phyloP scores from a whole-genome alignment of 768 basidiomycete species.

The Clavulina sp. region DNA sequence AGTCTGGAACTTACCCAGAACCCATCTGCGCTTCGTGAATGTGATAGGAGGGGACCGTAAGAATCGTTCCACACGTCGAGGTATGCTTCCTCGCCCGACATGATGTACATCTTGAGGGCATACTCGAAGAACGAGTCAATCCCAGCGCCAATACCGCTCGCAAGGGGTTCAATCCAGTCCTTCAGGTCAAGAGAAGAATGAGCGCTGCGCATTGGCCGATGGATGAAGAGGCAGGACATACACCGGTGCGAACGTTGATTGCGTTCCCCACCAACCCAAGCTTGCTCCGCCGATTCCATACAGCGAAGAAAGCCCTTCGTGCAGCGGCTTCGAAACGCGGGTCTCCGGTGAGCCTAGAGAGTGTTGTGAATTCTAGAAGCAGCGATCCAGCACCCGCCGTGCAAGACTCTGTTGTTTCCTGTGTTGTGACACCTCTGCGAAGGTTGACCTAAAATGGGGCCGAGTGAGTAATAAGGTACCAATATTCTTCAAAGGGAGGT shows the following conservation, averaged over 20 bases:
- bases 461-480: neutral
- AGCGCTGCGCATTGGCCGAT: neutral
- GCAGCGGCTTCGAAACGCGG: slow-evolving; percentile 80
- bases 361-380: slow-evolving; percentile 83
- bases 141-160: slow-evolving; percentile 78
- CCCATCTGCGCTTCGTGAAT: slow-evolving; percentile 64
- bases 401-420: slow-evolving; percentile 79
- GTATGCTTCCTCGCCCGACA: slow-evolving; percentile 69
- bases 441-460: slow-evolving; percentile 48
- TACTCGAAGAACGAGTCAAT: slow-evolving; percentile 95
- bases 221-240: slow-evolving; percentile 22
- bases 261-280: slow-evolving; percentile 78
- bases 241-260: slow-evolving; percentile 68
- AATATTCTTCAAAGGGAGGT: slow-evolving; percentile 10
- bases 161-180: slow-evolving; percentile 62
- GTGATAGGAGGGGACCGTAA: slow-evolving; percentile 72
- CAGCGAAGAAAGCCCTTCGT: slow-evolving; percentile 73
- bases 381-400: slow-evolving; percentile 84
- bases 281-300: slow-evolving; percentile 82
- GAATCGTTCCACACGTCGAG: slow-evolving; percentile 72
- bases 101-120: slow-evolving; percentile 78
- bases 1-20: slow-evolving; percentile 49
- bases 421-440: slow-evolving; percentile 52
- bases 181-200: slow-evolving; percentile 15
- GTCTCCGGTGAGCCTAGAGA: slow-evolving; percentile 82